Conservation (phyloP, 1,284 basidiomycete genomes). For the Gastroboletus turbinatus region DNA sequence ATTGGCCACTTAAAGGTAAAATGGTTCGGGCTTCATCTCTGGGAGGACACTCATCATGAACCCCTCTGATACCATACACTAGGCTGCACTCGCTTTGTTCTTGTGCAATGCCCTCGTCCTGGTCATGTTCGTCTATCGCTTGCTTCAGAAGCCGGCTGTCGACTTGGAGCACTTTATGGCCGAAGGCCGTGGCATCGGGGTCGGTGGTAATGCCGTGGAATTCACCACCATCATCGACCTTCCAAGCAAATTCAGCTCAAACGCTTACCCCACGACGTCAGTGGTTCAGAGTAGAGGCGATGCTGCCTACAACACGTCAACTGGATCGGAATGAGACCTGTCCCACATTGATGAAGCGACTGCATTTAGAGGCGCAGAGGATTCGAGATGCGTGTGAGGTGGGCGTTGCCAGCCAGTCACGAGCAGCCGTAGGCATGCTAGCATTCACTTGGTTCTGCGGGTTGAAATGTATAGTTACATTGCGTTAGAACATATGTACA, state of each 20-base stretch:
- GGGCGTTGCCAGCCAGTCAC: background rate
- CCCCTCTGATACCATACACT: background rate
- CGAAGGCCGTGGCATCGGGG: background rate
- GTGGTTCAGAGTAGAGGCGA: background rate
- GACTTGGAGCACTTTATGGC: background rate
- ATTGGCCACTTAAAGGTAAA: slow-evolving; percentile 28
- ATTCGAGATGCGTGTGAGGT: background rate
- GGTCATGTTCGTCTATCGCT: slow-evolving; percentile 14
- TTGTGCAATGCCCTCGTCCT: slow-evolving; percentile 25
- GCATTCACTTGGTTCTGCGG: too few relatives aligned
- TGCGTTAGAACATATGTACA: background rate
- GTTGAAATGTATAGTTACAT: background rate
- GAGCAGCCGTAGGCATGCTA: background rate
- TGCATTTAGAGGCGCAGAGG: background rate
- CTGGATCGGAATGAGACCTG: background rate
- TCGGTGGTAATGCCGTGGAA: background rate
- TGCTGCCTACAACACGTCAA: background rate
- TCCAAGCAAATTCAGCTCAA: slow-evolving; percentile 14
- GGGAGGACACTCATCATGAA: background rate
- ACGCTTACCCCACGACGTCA: background rate
- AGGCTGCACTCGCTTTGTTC: slow-evolving; percentile 24
- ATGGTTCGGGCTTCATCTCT: background rate
- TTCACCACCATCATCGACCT: slow-evolving; percentile 21
- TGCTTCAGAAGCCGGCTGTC: background rate
- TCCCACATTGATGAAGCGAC: background rate